phyloP scores from a whole-genome alignment of 768 basidiomycete species.

The Galerina marginata region DNA sequence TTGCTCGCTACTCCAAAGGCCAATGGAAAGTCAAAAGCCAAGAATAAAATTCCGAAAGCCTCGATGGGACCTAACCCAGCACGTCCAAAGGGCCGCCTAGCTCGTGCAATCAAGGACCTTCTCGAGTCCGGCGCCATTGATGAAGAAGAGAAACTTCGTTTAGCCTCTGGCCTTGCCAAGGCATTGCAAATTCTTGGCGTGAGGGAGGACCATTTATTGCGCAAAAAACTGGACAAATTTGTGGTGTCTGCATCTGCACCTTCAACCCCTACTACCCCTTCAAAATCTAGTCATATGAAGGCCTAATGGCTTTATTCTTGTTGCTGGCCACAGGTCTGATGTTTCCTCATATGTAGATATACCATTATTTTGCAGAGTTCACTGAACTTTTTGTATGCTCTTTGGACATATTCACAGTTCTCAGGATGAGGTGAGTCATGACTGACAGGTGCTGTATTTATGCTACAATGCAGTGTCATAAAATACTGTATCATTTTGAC shows the following conservation, averaged over 20 bases:
- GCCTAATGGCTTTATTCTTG: background rate
- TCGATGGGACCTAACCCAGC: slow-evolving; percentile 42
- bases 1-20: slow-evolving; percentile 70
- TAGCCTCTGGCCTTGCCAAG: slow-evolving; percentile 57
- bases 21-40: slow-evolving; percentile 57
- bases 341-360: background rate
- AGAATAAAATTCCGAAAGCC: slow-evolving; percentile 54
- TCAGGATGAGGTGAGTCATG: too few relatives aligned
- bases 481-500: too few relatives aligned
- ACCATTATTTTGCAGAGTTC: background rate
- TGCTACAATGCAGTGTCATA: too few relatives aligned
- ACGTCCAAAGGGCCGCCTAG: slow-evolving; percentile 67
- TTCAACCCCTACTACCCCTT: slow-evolving; percentile 11
- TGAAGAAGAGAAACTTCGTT: slow-evolving; percentile 47
- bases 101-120: slow-evolving; percentile 69
- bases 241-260: slow-evolving; percentile 31
- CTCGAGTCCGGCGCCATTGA: slow-evolving; percentile 57
- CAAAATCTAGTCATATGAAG: background rate
- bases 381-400: too few relatives aligned
- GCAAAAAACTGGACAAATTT: slow-evolving; percentile 71
- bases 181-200: slow-evolving; percentile 60
- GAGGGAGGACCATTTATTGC: slow-evolving; percentile 66
- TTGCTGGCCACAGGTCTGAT: background rate
- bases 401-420: too few relatives aligned
- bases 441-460: too few relatives aligned